phyloP scores from a whole-genome alignment of 108 stramenopile genomes.

The Nitzschia sp. region DNA sequence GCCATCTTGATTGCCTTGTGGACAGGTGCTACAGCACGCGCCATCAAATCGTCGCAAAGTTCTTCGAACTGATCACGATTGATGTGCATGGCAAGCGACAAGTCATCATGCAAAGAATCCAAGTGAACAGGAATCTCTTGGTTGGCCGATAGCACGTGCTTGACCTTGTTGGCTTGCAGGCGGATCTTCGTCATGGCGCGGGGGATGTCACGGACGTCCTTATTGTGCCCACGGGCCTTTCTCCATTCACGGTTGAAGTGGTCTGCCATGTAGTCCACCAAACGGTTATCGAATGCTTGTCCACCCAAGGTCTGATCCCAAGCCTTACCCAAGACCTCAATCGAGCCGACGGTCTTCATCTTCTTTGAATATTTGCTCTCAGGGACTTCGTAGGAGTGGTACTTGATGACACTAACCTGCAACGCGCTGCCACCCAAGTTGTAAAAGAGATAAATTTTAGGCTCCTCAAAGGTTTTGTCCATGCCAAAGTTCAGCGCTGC shows the following conservation, averaged over 20 bases:
- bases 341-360: conserved; percentile 87
- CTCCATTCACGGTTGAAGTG: conserved; percentile 91
- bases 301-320: conserved; percentile 97
- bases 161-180: conserved; percentile 95
- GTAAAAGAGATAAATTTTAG: conserved; percentile 91
- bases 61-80: conserved; percentile 89
- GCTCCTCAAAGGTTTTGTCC: conserved; percentile 88
- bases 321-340: conserved; percentile 90
- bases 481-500: conserved; percentile 97
- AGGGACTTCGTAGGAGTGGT: conserved; percentile 67
- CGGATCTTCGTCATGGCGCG: conserved; percentile 96
- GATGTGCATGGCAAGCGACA: conserved; percentile 82
- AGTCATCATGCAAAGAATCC: conserved; percentile 92
- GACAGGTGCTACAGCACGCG: conserved; percentile 82
- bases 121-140: conserved; percentile 93
- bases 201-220: conserved; percentile 81
- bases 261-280: conserved; percentile 93
- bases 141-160: conserved; percentile 98
- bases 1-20: conserved; percentile 68
- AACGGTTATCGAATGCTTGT: conserved; percentile 76
- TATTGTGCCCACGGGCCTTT: conserved; percentile 44
- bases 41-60: conserved; percentile 80
- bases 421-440: conserved; percentile 94
- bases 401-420: conserved; percentile 88
- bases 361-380: conserved; percentile 73